Evolutionary conservation across 805 yeast genomes (phyloP).

Genomic region (Myxozyma udenii): DNA sequence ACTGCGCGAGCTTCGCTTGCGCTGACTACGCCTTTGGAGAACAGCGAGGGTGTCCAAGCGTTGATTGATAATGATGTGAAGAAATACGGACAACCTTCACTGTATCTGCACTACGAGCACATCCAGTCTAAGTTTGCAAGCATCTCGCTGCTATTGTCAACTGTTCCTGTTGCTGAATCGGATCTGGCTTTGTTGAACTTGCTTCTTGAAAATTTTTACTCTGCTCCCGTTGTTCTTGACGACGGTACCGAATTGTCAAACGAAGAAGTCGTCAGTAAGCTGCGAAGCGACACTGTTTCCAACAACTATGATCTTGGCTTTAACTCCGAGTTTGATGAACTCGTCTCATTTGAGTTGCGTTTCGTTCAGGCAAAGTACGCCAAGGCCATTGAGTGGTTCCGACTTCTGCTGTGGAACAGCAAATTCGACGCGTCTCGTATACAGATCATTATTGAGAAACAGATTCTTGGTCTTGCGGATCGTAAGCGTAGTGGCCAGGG

Average conservation of each 20-base stretch:
- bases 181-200: slow-evolving; percentile 63
- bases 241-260: slow-evolving; percentile 60
- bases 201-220: slow-evolving; percentile 62
- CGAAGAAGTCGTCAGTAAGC: slow-evolving; percentile 69
- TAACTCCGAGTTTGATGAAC: slow-evolving; percentile 61
- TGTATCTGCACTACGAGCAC: slow-evolving; percentile 75
- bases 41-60: slow-evolving; percentile 30
- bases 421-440: slow-evolving; percentile 72
- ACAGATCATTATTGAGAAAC: slow-evolving; percentile 59
- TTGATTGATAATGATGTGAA: slow-evolving; percentile 22
- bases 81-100: slow-evolving; percentile 53
- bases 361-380: slow-evolving; percentile 60
- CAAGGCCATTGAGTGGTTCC: slow-evolving; percentile 74
- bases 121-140: slow-evolving; percentile 76
- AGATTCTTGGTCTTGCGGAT: slow-evolving; percentile 59
- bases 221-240: slow-evolving; percentile 65
- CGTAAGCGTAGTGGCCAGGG: slow-evolving; percentile 59
- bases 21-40: not conserved
- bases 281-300: slow-evolving; percentile 68
- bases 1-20: slow-evolving; percentile 61
- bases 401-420: slow-evolving; percentile 59
- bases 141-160: slow-evolving; percentile 58
- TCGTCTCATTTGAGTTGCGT: slow-evolving; percentile 58
- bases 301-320: slow-evolving; percentile 56
- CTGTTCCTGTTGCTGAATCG: slow-evolving; percentile 49